Evolutionary conservation across 1,284 basidiomycete species (phyloP).

Genomic region (Cryptococcus sp.): DNA sequence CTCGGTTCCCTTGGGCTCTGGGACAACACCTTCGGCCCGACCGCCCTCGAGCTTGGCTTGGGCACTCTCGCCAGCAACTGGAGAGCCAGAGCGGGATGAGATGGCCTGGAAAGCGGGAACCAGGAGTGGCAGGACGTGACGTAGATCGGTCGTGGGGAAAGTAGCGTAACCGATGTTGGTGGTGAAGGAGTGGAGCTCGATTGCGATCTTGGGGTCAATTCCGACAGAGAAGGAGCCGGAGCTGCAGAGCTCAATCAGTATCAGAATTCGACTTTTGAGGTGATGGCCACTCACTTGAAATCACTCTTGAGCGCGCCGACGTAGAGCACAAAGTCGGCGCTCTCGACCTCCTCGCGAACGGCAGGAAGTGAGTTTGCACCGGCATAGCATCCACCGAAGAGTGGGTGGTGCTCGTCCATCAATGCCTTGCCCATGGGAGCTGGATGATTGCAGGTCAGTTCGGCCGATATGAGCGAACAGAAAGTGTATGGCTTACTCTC

Average conservation of each 20-base stretch:
- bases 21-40: constrained; percentile 30
- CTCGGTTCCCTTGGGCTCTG: constrained; percentile 35
- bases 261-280: background rate
- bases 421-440: constrained; percentile 89
- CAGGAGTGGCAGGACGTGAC: constrained; percentile 54
- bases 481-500: constrained; percentile 46
- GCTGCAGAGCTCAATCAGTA: constrained; percentile 18
- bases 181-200: constrained; percentile 79
- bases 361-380: constrained; percentile 72
- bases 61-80: constrained; percentile 25
- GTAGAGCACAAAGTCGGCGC: constrained; percentile 78
- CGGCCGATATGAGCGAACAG: background rate
- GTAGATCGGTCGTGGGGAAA: constrained; percentile 56
- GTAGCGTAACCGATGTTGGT: constrained; percentile 62
- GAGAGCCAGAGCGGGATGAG: constrained; percentile 23
- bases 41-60: constrained; percentile 38
- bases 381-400: constrained; percentile 89
- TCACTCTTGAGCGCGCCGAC: constrained; percentile 80
- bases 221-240: constrained; percentile 57
- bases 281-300: constrained; percentile 63
- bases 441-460: constrained; percentile 29
- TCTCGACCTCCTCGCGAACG: constrained; percentile 75
- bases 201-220: constrained; percentile 60
- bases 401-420: constrained; percentile 72
- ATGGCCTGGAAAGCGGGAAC: constrained; percentile 45